A percentile compares a stretch with the other conserved stretches of the same genome.
phyloP scores from a whole-genome alignment of 495 filamentous ascomycete species.

The Aspergillus steynii region DNA sequence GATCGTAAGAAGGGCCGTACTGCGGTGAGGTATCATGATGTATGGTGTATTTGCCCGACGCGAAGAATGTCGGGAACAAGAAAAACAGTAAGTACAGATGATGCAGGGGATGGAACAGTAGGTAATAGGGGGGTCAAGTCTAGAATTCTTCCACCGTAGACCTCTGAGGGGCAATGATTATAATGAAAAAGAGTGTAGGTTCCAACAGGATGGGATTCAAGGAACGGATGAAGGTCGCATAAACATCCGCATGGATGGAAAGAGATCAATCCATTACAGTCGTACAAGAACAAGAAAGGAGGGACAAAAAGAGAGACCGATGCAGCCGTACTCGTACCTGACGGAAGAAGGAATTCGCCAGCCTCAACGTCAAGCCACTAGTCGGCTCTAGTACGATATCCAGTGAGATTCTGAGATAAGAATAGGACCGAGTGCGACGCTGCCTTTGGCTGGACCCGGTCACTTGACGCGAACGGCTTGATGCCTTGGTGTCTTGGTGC shows the following conservation, averaged over 20 bases:
- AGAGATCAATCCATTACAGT: not conserved
- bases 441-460: not conserved
- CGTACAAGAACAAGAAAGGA: not conserved
- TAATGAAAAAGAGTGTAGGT: not conserved
- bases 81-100: not conserved
- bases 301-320: not conserved
- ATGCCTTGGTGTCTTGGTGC: slow-evolving; percentile 6
- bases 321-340: not conserved
- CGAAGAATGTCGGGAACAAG: slow-evolving; percentile 1
- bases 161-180: not conserved
- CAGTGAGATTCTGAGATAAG: slow-evolving; percentile 10
- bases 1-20: slow-evolving; percentile 42
- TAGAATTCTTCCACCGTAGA: not conserved
- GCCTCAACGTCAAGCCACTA: not conserved
- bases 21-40: slow-evolving; percentile 46
- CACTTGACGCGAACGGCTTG: not conserved
- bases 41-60: not conserved
- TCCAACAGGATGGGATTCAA: not conserved
- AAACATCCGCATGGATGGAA: not conserved
- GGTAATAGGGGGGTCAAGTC: not conserved
- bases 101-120: not conserved
- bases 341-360: not conserved
- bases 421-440: slow-evolving; percentile 11
- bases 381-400: slow-evolving; percentile 6
- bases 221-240: not conserved